phyloP scores from a whole-genome alignment of 352 stramenopile species.

The Phytophthora cajani region DNA sequence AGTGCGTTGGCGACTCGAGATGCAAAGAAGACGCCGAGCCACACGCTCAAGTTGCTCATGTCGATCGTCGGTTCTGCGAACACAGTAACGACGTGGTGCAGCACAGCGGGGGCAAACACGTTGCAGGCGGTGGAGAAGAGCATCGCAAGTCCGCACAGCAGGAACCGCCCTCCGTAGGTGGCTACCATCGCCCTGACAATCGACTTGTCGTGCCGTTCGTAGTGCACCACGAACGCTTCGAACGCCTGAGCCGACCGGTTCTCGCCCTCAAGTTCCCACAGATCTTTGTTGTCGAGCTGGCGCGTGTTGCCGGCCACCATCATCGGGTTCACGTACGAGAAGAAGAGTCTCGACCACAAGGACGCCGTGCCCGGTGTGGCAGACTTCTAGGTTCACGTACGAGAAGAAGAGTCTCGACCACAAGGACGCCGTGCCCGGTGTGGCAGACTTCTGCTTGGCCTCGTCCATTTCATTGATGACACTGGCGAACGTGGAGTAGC shows the following conservation, averaged over 20 bases:
- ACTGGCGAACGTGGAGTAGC: background rate
- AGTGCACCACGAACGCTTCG: constrained; percentile 31
- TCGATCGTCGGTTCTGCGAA: constrained; percentile 35
- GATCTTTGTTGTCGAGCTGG: constrained; percentile 49
- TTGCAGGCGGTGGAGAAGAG: constrained; percentile 39
- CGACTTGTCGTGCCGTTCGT: constrained; percentile 21
- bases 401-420: constrained; percentile 47
- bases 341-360: constrained; percentile 40
- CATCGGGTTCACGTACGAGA: constrained; percentile 49
- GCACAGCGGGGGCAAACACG: constrained; percentile 51
- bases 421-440: constrained; percentile 14
- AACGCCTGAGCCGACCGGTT: constrained; percentile 37
- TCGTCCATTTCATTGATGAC: background rate
- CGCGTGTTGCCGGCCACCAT: constrained; percentile 52
- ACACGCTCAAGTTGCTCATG: constrained; percentile 30
- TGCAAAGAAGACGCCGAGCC: constrained; percentile 56
- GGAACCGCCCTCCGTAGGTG: constrained; percentile 37
- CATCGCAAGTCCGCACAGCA: constrained; percentile 36
- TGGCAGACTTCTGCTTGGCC: constrained; percentile 5
- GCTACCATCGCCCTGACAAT: constrained; percentile 35
- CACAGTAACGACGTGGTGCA: constrained; percentile 54
- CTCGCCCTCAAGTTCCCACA: constrained; percentile 49
- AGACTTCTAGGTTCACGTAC: constrained; percentile 34
- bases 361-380: constrained; percentile 18
- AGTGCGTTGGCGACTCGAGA: constrained; percentile 41